Evolutionary conservation across 768 basidiomycete species (phyloP).

Genomic region (Lentinula sp.): DNA sequence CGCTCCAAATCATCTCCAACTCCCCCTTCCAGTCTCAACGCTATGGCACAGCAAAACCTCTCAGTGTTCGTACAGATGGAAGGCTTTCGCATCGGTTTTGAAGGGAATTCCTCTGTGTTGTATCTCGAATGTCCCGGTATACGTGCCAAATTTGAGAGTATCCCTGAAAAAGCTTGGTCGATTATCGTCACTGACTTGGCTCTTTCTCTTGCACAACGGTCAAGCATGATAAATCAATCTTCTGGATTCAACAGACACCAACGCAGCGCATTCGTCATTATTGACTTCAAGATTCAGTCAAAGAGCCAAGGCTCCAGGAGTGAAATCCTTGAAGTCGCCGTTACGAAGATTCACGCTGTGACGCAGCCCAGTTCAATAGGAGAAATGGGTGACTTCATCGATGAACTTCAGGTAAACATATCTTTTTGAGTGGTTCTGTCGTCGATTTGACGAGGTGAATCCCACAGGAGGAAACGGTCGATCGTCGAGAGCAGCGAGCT

Average conservation of each 20-base stretch:
- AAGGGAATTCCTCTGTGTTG: conserved; percentile 66
- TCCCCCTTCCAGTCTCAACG: not conserved
- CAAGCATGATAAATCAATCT: conserved; percentile 47
- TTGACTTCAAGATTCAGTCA: conserved; percentile 55
- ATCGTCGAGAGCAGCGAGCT: conserved; percentile 69
- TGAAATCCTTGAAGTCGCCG: conserved; percentile 38
- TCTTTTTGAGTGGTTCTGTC: not conserved
- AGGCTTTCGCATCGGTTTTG: conserved; percentile 77
- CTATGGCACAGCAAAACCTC: conserved; percentile 6
- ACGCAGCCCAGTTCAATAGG: conserved; percentile 93
- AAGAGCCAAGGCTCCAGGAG: not conserved
- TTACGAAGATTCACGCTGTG: conserved; percentile 84
- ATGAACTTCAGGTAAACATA: conserved; percentile 65
- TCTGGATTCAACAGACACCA: conserved; percentile 38
- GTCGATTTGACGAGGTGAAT: conserved; percentile 5
- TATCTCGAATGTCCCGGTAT: conserved; percentile 75
- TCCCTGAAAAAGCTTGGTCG: conserved; percentile 52
- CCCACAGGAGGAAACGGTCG: conserved; percentile 64
- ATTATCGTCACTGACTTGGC: conserved; percentile 69
- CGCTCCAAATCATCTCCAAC: conserved; percentile 23
- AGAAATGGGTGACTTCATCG: conserved; percentile 84
- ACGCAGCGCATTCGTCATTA: conserved; percentile 76
- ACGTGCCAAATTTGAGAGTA: conserved; percentile 51
- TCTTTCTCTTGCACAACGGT: conserved; percentile 73
- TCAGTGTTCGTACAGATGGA: conserved; percentile 58